phyloP scores from a whole-genome alignment of 2,329 filamentous ascomycete genomes.

The Cercospora zeina region DNA sequence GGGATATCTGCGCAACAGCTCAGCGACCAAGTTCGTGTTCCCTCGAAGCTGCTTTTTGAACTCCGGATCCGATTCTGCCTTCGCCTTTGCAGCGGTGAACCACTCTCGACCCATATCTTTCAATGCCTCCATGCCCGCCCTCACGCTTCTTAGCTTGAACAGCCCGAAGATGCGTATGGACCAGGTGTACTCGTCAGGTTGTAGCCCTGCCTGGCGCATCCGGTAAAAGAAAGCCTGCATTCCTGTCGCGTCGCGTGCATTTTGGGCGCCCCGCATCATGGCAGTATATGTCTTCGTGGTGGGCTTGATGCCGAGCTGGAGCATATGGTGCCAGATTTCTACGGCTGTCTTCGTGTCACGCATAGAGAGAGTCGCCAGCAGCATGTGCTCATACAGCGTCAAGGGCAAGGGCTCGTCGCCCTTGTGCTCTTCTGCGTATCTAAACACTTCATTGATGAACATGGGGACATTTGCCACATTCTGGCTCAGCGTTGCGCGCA shows the following conservation, averaged over 20 bases:
- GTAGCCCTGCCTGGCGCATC: constrained; percentile 58
- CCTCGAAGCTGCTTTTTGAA: constrained; percentile 26
- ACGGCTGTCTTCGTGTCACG: constrained; percentile 48
- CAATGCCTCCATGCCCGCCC: constrained; percentile 62
- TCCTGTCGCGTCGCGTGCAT: constrained; percentile 58
- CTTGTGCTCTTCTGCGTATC: constrained; percentile 12
- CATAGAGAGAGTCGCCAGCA: constrained; percentile 52
- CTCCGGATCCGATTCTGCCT: constrained; percentile 9
- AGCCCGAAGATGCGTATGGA: constrained; percentile 68
- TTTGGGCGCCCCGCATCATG: constrained; percentile 71
- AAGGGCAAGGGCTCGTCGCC: constrained; percentile 26
- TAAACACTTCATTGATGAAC: constrained; percentile 18
- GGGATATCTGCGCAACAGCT: constrained; percentile 29
- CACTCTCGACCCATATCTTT: constrained; percentile 66
- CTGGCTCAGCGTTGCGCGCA: constrained; percentile 14
- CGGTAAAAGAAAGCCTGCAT: constrained; percentile 68
- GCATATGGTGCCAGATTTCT: constrained; percentile 60
- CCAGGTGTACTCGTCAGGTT: constrained; percentile 68
- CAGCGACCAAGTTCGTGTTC: constrained; percentile 17
- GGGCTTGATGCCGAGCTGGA: constrained; percentile 57
- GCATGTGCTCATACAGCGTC: constrained; percentile 45
- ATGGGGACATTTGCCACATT: not conserved
- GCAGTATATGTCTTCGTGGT: constrained; percentile 67
- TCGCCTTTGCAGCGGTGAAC: constrained; percentile 45
- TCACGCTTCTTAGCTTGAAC: constrained; percentile 54